A percentile compares a stretch with the other conserved stretches of the same genome.
phyloP scores from a whole-genome alignment of 2,329 filamentous ascomycete species.

The Aphanocladium album region DNA sequence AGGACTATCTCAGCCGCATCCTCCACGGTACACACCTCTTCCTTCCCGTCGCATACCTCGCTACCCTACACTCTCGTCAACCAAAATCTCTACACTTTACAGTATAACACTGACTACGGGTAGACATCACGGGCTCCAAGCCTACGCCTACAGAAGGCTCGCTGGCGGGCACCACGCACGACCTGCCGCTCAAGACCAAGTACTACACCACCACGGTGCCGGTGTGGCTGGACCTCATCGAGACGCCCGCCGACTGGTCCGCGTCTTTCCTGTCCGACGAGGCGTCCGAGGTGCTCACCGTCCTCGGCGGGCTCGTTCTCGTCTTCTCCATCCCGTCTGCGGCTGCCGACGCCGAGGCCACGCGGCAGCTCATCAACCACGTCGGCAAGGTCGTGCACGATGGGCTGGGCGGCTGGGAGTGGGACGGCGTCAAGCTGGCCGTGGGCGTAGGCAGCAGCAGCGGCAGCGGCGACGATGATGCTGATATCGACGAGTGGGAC shows the following conservation, averaged over 20 bases:
- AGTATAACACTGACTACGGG: not conserved
- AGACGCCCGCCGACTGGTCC: constrained; percentile 49
- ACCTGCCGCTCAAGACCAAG: constrained; percentile 47
- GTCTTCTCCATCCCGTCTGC: constrained; percentile 28
- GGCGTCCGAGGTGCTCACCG: constrained; percentile 56
- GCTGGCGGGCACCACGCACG: constrained; percentile 57
- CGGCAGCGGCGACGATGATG: constrained; percentile 27
- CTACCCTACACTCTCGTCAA: not conserved
- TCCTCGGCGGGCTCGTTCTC: constrained; percentile 54
- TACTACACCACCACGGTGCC: constrained; percentile 60
- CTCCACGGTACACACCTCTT: constrained; percentile 44
- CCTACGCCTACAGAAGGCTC: constrained; percentile 35
- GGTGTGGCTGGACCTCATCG: constrained; percentile 62
- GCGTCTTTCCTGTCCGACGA: constrained; percentile 54
- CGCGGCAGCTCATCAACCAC: constrained; percentile 42
- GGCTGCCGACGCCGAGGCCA: constrained; percentile 8
- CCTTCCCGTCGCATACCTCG: no score
- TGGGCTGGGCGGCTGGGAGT: constrained; percentile 55
- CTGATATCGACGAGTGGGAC: constrained; percentile 55
- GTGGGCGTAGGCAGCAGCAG: constrained; percentile 46
- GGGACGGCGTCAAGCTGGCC: constrained; percentile 60
- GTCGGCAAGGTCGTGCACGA: constrained; percentile 52
- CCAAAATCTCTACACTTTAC: no score
- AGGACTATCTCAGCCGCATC: constrained; percentile 42
- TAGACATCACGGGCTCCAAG: constrained; percentile 49